phyloP scores from a whole-genome alignment of 805 yeast genomes.

The Saccharomycopsis fibuligera region DNA sequence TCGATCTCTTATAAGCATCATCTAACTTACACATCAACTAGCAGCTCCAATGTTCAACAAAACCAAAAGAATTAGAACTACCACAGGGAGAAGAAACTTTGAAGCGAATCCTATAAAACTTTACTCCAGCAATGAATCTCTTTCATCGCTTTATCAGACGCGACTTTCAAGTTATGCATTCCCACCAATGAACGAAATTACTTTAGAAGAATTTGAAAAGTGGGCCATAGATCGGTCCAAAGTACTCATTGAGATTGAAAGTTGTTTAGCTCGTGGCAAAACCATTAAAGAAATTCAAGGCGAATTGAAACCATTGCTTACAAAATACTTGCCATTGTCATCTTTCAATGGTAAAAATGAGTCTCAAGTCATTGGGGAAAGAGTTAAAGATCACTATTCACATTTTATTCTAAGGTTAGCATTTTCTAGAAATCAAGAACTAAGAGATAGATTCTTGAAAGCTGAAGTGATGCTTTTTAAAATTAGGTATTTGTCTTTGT shows the following conservation, averaged over 20 bases:
- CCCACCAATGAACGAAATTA: constrained; percentile 82
- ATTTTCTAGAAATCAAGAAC: constrained; percentile 80
- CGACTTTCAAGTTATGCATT: constrained; percentile 67
- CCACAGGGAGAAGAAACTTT: constrained; percentile 67
- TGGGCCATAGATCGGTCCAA: constrained; percentile 94
- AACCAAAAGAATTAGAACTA: constrained; percentile 40
- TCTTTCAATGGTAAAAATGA: constrained; percentile 28
- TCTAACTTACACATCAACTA: too few species aligned
- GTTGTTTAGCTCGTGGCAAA: constrained; percentile 60
- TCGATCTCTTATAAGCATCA: too few species aligned
- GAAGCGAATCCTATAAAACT: constrained; percentile 31
- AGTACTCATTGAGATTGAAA: constrained; percentile 78
- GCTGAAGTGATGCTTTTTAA: constrained; percentile 73
- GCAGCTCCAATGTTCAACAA: constrained; percentile 17
- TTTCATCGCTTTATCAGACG: constrained; percentile 41
- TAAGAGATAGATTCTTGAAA: constrained; percentile 69
- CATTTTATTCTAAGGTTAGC: constrained; percentile 86
- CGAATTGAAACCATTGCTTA: constrained; percentile 58
- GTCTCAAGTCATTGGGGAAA: constrained; percentile 43
- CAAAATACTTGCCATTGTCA: constrained; percentile 59
- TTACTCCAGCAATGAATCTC: constrained; percentile 27
- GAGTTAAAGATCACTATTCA: constrained; percentile 85
- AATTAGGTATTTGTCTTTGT: constrained; percentile 43
- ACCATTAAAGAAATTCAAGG: constrained; percentile 58
- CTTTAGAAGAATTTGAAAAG: constrained; percentile 84